phyloP scores from a whole-genome alignment of 2,329 filamentous ascomycete genomes.

The Clonostachys rosea region DNA sequence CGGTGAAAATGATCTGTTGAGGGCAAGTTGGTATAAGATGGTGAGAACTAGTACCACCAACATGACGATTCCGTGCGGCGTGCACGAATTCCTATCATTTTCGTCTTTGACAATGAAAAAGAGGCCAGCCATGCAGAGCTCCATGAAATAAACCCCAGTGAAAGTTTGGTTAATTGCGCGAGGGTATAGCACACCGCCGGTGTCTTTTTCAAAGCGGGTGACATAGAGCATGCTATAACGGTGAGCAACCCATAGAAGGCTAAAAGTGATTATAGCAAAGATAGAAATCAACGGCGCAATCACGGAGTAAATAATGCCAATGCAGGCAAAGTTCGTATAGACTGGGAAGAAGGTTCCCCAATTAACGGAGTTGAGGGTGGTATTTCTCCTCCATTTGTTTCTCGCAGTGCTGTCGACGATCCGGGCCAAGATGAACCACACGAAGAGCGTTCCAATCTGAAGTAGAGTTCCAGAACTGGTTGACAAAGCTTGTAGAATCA shows the following conservation, averaged over 20 bases:
- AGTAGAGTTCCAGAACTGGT: slow-evolving; percentile 86
- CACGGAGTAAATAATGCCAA: slow-evolving; percentile 83
- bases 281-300: slow-evolving; percentile 86
- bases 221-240: slow-evolving; percentile 98
- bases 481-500: slow-evolving; percentile 89
- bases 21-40: slow-evolving; percentile 68
- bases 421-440: slow-evolving; percentile 78
- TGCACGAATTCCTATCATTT: slow-evolving; percentile 49
- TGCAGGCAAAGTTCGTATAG: slow-evolving; percentile 95
- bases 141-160: slow-evolving; percentile 91
- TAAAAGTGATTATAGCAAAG: slow-evolving; percentile 91
- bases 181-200: slow-evolving; percentile 87
- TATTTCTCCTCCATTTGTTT: slow-evolving; percentile 83
- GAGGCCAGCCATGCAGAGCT: slow-evolving; percentile 81
- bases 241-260: slow-evolving; percentile 88
- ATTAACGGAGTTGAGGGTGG: slow-evolving; percentile 67
- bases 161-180: slow-evolving; percentile 94
- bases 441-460: slow-evolving; percentile 72
- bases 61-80: slow-evolving; percentile 81
- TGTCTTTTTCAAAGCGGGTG: slow-evolving; percentile 83
- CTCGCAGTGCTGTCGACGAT: slow-evolving; percentile 77
- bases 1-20: slow-evolving; percentile 81
- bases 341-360: slow-evolving; percentile 96
- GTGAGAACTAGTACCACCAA: slow-evolving; percentile 70
- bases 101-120: slow-evolving; percentile 74